A percentile compares a stretch with the other conserved stretches of the same genome.
These are phyloP conservation scores for Candolleomyces eurysporus DNA, from an alignment of 768 basidiomycete species.

Conservation along the genomic window DNA sequence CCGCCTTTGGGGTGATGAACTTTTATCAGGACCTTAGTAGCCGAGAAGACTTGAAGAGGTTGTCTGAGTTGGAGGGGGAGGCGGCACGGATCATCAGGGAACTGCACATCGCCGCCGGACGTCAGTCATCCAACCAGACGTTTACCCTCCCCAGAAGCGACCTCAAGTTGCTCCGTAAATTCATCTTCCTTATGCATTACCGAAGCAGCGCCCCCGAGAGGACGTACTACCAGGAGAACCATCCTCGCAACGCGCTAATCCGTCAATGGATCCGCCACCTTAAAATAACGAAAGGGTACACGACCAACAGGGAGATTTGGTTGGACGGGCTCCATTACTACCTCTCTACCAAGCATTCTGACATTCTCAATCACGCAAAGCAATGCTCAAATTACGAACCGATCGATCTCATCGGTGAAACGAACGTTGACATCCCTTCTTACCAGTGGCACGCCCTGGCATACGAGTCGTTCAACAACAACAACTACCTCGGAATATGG, in stretches of 20 bases:
- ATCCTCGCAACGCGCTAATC: slow-evolving; percentile 14
- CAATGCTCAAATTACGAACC: too few relatives aligned
- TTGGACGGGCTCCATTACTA: slow-evolving; percentile 4
- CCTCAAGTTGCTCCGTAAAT: slow-evolving; percentile 19
- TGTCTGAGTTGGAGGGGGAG: too few relatives aligned
- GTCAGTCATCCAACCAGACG: too few relatives aligned
- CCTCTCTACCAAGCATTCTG: too few relatives aligned
- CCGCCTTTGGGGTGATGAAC: slow-evolving; percentile 19
- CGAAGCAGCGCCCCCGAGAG: slow-evolving; percentile 9
- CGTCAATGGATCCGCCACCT: slow-evolving; percentile 16
- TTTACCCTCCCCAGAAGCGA: too few relatives aligned
- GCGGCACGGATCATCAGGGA: slow-evolving; percentile 6
- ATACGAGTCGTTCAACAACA: slow-evolving; percentile 14
- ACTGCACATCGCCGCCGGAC: background rate
- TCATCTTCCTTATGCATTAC: slow-evolving; percentile 29
- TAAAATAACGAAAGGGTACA: slow-evolving; percentile 15
- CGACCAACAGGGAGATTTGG: slow-evolving; percentile 19
- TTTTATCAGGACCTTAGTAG: slow-evolving; percentile 20
- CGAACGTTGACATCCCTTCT: background rate
- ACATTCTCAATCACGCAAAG: too few relatives aligned
- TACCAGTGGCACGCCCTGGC: slow-evolving; percentile 18
- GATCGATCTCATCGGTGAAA: too few relatives aligned
- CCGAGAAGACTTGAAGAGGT: slow-evolving; percentile 16
- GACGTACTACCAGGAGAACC: slow-evolving; percentile 24
- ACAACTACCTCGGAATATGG: slow-evolving; percentile 26